Conservation (phyloP, 495 filamentous ascomycete genomes). For the Daldinia loculata region DNA sequence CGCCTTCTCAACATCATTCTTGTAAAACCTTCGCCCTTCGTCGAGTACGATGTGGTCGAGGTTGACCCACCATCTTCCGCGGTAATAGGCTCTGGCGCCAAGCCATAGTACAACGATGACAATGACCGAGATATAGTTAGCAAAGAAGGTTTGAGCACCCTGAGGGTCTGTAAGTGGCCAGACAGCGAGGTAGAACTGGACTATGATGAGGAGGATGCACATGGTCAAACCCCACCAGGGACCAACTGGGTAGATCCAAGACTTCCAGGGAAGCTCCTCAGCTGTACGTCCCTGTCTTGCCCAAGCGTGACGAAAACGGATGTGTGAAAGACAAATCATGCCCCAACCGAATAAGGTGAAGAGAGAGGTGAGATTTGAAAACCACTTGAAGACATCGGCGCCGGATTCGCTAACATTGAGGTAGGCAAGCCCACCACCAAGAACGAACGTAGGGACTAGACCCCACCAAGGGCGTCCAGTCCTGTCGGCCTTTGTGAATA, state of each 20-base stretch:
- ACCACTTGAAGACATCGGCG: constrained; percentile 55
- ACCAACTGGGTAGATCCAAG: constrained; percentile 63
- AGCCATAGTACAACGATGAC: constrained; percentile 59
- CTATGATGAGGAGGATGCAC: constrained; percentile 63
- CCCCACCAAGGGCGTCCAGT: constrained; percentile 60
- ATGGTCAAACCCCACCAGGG: constrained; percentile 64
- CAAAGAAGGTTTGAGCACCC: constrained; percentile 63
- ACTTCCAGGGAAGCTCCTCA: constrained; percentile 52
- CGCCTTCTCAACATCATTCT: constrained; percentile 49
- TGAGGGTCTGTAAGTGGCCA: constrained; percentile 64
- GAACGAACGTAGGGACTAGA: constrained; percentile 58
- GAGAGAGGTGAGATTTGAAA: constrained; percentile 74
- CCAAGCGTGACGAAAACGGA: constrained; percentile 65
- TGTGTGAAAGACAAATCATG: constrained; percentile 74
- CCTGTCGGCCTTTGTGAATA: constrained; percentile 60
- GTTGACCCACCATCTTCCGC: constrained; percentile 73
- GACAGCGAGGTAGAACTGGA: constrained; percentile 55
- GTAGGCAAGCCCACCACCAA: constrained; percentile 63
- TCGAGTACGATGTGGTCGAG: constrained; percentile 53
- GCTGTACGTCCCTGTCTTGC: constrained; percentile 58
- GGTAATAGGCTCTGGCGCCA: constrained; percentile 44
- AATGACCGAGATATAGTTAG: constrained; percentile 64
- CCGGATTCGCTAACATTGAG: constrained; percentile 58
- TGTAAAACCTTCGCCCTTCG: constrained; percentile 57
- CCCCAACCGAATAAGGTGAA: constrained; percentile 78